A percentile compares a stretch with the other conserved stretches of the same genome.
Conservation (phyloP, 176 grass and related monocot species). For the Phoenix dactylifera region DNA sequence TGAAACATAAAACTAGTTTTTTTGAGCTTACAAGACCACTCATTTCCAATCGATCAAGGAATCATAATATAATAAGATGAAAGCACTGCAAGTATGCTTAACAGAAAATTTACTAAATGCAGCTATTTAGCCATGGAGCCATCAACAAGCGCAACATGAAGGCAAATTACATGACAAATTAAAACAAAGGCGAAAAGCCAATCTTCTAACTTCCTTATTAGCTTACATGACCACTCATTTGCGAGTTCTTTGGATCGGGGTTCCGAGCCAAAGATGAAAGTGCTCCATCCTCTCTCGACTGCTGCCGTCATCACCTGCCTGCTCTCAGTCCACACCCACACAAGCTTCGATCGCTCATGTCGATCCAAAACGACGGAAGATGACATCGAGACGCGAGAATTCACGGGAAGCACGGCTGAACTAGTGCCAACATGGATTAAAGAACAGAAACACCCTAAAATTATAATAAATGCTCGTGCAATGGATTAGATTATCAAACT, state of each 20-base stretch:
- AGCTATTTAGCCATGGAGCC: too few relatives aligned
- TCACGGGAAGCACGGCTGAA: constrained; percentile 10
- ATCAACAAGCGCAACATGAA: too few relatives aligned
- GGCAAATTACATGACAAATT: too few relatives aligned
- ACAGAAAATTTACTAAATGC: too few relatives aligned
- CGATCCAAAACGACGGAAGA: constrained; percentile 16
- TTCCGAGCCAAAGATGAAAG: constrained; percentile 56
- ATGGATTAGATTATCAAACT: too few relatives aligned
- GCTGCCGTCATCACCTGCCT: constrained; percentile 67
- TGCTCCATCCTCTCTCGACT: constrained; percentile 87
- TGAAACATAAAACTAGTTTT: too few relatives aligned
- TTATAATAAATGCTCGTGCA: too few relatives aligned
- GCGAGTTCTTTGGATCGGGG: constrained; percentile 50
- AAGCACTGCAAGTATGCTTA: too few relatives aligned
- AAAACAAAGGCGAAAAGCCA: too few relatives aligned
- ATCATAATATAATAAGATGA: too few relatives aligned
- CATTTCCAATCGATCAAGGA: too few relatives aligned
- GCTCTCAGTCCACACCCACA: constrained; percentile 90
- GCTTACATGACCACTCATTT: constrained; percentile 78
- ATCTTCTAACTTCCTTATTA: background rate
- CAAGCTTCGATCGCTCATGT: constrained; percentile 39
- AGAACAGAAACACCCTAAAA: constrained; percentile 6
- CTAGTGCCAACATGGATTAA: constrained; percentile 7
- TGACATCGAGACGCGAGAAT: constrained; percentile 13
- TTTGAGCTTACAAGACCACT: too few relatives aligned